A percentile compares a stretch with the other conserved stretches of the same genome.
These are phyloP conservation scores for Schwanniomyces pseudopolymorphus DNA, from an alignment of 805 yeast genomes.

Conservation along the genomic window DNA sequence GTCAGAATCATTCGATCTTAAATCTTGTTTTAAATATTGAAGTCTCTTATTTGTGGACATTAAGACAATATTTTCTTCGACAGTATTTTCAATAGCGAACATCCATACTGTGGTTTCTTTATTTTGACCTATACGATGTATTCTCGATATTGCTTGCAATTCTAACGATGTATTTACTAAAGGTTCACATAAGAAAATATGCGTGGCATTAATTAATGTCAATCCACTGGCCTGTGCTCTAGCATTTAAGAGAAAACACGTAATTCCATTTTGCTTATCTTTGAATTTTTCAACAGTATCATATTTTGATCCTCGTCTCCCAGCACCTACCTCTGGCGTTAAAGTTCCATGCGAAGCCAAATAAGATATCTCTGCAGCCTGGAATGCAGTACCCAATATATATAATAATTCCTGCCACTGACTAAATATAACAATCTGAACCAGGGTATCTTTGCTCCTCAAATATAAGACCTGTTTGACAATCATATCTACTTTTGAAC, in stretches of 20 bases:
- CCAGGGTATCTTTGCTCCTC: slow-evolving; percentile 52
- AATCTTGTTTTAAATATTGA: slow-evolving; percentile 28
- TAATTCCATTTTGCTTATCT: slow-evolving; percentile 52
- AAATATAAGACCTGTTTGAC: slow-evolving; percentile 70
- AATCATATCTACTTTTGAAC: slow-evolving; percentile 85
- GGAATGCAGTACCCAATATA: slow-evolving; percentile 65
- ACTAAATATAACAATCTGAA: slow-evolving; percentile 84
- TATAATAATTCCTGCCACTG: slow-evolving; percentile 81
- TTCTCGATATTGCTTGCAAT: slow-evolving; percentile 86
- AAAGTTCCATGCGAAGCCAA: slow-evolving; percentile 53
- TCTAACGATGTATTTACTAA: slow-evolving; percentile 84
- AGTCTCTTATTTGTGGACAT: slow-evolving; percentile 63
- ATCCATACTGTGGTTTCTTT: slow-evolving; percentile 87
- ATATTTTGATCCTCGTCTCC: slow-evolving; percentile 23
- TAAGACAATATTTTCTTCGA: slow-evolving; percentile 84
- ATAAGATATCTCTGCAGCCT: slow-evolving; percentile 53
- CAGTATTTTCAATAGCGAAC: slow-evolving; percentile 79
- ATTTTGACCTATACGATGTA: slow-evolving; percentile 90
- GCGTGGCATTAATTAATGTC: slow-evolving; percentile 88
- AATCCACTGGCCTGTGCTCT: slow-evolving; percentile 88
- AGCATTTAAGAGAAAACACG: slow-evolving; percentile 85
- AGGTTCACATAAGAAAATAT: slow-evolving; percentile 91
- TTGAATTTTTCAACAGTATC: slow-evolving; percentile 60
- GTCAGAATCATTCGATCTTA: not conserved
- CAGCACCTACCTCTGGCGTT: slow-evolving; percentile 29